Percentiles rank a stretch among this genome's conserved stretches.
Conservation (phyloP, 2,329 filamentous ascomycete genomes). For the Clarireedia homoeocarpa region DNA sequence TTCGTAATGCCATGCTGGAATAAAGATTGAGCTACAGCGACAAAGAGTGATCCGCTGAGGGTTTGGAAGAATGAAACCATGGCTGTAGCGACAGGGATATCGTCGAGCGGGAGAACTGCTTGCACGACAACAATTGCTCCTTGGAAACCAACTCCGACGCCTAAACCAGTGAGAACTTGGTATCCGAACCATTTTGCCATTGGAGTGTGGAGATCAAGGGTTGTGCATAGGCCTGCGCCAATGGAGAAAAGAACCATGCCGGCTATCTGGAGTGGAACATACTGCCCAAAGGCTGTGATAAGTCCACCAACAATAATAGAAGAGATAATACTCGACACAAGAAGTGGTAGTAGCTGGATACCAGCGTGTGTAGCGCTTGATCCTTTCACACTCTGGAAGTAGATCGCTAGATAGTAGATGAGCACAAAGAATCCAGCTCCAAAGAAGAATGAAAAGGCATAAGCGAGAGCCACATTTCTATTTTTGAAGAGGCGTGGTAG, state of each 20-base stretch:
- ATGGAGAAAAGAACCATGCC: constrained; percentile 31
- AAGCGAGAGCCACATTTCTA: constrained; percentile 15
- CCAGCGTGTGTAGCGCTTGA: constrained; percentile 36
- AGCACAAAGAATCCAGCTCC: constrained; percentile 23
- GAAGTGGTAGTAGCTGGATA: constrained; percentile 36
- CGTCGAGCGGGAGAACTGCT: constrained; percentile 40
- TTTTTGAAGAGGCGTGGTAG: constrained; percentile 31
- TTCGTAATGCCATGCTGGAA: constrained; percentile 57
- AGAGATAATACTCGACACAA: constrained; percentile 34
- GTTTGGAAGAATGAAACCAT: constrained; percentile 54
- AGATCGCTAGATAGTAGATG: constrained; percentile 28
- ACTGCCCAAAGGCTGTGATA: constrained; percentile 35
- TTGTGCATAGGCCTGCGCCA: constrained; percentile 37
- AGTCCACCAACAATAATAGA: constrained; percentile 34
- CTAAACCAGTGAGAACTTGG: constrained; percentile 38
- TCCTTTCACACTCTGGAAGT: constrained; percentile 29
- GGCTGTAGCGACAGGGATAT: constrained; percentile 43
- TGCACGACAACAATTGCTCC: constrained; percentile 33
- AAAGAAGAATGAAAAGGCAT: constrained; percentile 18
- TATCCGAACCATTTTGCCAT: constrained; percentile 49
- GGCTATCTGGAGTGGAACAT: constrained; percentile 37
- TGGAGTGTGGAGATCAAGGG: constrained; percentile 34
- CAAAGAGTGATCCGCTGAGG: constrained; percentile 56
- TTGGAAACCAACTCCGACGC: constrained; percentile 20
- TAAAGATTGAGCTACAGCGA: constrained; percentile 56